phyloP scores from a whole-genome alignment of 2,329 filamentous ascomycete species.

The Cercospora sesami region DNA sequence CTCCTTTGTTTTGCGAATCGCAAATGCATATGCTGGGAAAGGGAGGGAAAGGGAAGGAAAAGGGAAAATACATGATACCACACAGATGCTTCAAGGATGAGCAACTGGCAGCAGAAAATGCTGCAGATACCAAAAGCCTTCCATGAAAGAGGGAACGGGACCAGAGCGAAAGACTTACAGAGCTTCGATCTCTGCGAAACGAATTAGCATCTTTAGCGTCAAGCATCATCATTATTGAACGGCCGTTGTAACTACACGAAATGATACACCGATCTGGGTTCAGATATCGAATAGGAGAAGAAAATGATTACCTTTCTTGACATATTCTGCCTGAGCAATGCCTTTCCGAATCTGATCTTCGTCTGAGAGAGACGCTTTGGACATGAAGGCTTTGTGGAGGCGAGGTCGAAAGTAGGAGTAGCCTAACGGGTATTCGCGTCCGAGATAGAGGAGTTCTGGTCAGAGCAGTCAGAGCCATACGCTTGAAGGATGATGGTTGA shows the following conservation, averaged over 20 bases:
- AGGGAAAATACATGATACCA: background rate
- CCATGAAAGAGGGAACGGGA: background rate
- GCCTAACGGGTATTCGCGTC: conserved; percentile 82
- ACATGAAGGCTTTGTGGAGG: conserved; percentile 80
- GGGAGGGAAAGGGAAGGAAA: background rate
- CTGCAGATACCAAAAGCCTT: background rate
- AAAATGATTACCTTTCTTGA: conserved; percentile 72
- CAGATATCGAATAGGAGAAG: background rate
- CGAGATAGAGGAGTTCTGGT: conserved; percentile 85
- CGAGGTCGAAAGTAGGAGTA: conserved; percentile 78
- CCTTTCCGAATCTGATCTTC: conserved; percentile 73
- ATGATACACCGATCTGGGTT: background rate
- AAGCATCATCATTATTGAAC: background rate
- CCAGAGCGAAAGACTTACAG: conserved; percentile 62
- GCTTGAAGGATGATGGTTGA: background rate
- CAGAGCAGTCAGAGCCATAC: too few species aligned
- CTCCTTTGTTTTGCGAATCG: background rate
- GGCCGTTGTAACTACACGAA: background rate
- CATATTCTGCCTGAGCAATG: conserved; percentile 78
- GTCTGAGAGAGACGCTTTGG: conserved; percentile 68
- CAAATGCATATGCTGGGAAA: background rate
- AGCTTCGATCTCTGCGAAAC: conserved; percentile 75
- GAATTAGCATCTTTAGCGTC: conserved; percentile 13
- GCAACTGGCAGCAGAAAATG: background rate
- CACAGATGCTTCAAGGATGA: background rate